Conservation (phyloP, 805 yeast species). For the Nakazawaea populi region DNA sequence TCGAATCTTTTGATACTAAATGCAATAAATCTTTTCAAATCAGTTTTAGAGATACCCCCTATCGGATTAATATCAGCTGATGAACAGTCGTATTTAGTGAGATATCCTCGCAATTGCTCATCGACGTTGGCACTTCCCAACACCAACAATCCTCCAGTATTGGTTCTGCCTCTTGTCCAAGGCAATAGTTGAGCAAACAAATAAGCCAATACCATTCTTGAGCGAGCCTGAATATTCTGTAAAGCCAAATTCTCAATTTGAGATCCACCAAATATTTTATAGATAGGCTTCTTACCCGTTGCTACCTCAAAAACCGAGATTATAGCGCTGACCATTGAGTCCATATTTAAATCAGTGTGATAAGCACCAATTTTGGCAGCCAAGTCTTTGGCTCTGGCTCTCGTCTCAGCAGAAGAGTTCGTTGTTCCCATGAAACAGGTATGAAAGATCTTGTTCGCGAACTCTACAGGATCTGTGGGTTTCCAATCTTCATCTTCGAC, state of each 20-base stretch:
- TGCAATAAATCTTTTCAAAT: conserved; percentile 75
- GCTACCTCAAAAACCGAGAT: conserved; percentile 76
- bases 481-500: conserved; percentile 45
- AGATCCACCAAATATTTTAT: conserved; percentile 90
- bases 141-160: conserved; percentile 78
- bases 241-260: conserved; percentile 87
- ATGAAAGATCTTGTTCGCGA: conserved; percentile 74
- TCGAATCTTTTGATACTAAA: conserved; percentile 70
- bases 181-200: conserved; percentile 92
- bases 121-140: conserved; percentile 97
- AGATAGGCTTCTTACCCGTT: conserved; percentile 85
- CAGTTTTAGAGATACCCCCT: conserved; percentile 97
- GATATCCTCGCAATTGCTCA: conserved; percentile 90
- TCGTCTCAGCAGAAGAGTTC: conserved; percentile 85
- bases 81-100: conserved; percentile 96
- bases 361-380: conserved; percentile 77
- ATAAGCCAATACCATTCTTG: conserved; percentile 92
- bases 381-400: conserved; percentile 72
- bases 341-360: conserved; percentile 92
- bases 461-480: conserved; percentile 71
- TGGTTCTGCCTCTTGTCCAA: conserved; percentile 75
- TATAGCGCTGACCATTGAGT: conserved; percentile 68
- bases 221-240: conserved; percentile 94
- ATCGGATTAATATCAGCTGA: conserved; percentile 97
- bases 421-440: conserved; percentile 95